Conservation (phyloP, 257 asterid genomes). For the Apocynum venetum region DNA sequence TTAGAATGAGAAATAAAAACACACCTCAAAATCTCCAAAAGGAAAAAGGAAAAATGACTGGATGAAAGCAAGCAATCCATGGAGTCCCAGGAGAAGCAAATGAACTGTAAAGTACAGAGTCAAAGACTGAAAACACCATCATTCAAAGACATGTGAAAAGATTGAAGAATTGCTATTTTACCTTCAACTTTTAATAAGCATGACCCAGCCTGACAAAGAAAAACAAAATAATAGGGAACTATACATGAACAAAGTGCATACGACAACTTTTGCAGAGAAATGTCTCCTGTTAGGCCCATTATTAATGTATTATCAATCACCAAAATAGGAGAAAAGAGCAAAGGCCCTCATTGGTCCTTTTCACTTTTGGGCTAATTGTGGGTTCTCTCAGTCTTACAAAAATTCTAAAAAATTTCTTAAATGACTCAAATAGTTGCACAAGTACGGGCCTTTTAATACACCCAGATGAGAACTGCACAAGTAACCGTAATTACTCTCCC, state of each 20-base stretch:
- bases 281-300: slow-evolving; percentile 21
- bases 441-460: background rate
- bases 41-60: background rate
- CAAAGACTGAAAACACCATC: slow-evolving; percentile 36
- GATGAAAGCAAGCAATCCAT: background rate
- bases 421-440: background rate
- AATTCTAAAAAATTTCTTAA: background rate
- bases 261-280: slow-evolving; percentile 25
- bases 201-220: slow-evolving; percentile 31
- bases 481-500: background rate
- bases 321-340: slow-evolving; percentile 6
- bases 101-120: slow-evolving; percentile 17
- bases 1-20: background rate
- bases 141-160: slow-evolving; percentile 50
- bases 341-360: background rate
- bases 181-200: slow-evolving; percentile 30
- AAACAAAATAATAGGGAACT: slow-evolving; percentile 26
- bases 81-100: background rate
- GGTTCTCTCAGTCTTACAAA: background rate
- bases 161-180: slow-evolving; percentile 27
- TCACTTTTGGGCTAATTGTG: background rate
- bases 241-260: slow-evolving; percentile 14
- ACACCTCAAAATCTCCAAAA: background rate
- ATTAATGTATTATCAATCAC: slow-evolving; percentile 23
- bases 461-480: background rate